Percentiles rank a stretch among this genome's conserved stretches.
phyloP scores from a whole-genome alignment of 2,329 filamentous ascomycete genomes.

The Aaosphaeria arxii region DNA sequence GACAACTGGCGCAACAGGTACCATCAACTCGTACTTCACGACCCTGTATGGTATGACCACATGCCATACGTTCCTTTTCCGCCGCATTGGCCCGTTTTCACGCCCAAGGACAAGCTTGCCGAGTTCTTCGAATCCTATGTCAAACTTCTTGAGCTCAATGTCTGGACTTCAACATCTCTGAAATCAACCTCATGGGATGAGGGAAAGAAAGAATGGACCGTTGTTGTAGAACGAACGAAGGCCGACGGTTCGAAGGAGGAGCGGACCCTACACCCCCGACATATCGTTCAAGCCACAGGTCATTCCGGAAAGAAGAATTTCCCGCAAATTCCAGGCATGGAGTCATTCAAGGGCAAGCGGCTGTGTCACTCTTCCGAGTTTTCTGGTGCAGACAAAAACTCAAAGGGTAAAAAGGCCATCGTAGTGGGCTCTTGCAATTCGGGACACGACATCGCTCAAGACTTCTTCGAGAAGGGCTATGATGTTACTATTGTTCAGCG shows the following conservation, averaged over 20 bases:
- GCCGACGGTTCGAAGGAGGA: slow-evolving; percentile 17
- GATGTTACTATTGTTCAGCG: slow-evolving; percentile 49
- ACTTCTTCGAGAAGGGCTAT: slow-evolving; percentile 43
- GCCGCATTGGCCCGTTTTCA: slow-evolving; percentile 29
- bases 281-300: slow-evolving; percentile 29
- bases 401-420: slow-evolving; percentile 42
- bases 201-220: slow-evolving; percentile 35
- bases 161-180: slow-evolving; percentile 38
- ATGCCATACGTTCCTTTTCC: slow-evolving; percentile 36
- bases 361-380: slow-evolving; percentile 31
- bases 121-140: slow-evolving; percentile 39
- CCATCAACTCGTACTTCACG: slow-evolving; percentile 42
- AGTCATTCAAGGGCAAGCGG: slow-evolving; percentile 36
- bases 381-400: slow-evolving; percentile 27
- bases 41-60: slow-evolving; percentile 39
- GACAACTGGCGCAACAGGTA: slow-evolving; percentile 49
- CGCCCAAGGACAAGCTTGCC: slow-evolving; percentile 35
- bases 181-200: slow-evolving; percentile 40
- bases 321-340: slow-evolving; percentile 26
- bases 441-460: slow-evolving; percentile 49
- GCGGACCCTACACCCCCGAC: slow-evolving; percentile 23
- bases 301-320: slow-evolving; percentile 32
- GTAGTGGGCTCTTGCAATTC: slow-evolving; percentile 50
- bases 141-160: slow-evolving; percentile 36
- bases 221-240: slow-evolving; percentile 26